These are phyloP conservation scores for Pichia sp. DNA, from an alignment of 1,139 yeast species.

Conservation along the genomic window DNA sequence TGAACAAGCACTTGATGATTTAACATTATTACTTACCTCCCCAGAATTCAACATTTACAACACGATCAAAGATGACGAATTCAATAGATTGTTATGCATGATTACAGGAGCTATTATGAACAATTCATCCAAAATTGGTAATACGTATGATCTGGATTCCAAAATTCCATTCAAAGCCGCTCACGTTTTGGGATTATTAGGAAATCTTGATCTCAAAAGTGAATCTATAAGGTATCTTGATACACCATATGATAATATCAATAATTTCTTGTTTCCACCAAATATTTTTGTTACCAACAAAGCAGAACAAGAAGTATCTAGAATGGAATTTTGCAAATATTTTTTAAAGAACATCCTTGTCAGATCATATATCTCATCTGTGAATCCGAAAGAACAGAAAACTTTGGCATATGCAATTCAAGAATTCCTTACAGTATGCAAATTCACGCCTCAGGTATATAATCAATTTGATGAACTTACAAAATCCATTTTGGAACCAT, in stretches of 20 bases:
- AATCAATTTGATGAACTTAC: slow-evolving; percentile 62
- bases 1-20: slow-evolving; percentile 71
- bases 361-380: slow-evolving; percentile 85
- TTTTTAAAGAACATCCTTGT: slow-evolving; percentile 70
- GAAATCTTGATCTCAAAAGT: slow-evolving; percentile 62
- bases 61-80: slow-evolving; percentile 10
- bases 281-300: slow-evolving; percentile 7
- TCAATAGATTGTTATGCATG: neutral
- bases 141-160: slow-evolving; percentile 27
- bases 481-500: slow-evolving; percentile 72
- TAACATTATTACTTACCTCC: slow-evolving; percentile 48
- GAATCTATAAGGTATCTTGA: neutral
- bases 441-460: slow-evolving; percentile 53
- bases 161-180: slow-evolving; percentile 61
- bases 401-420: slow-evolving; percentile 91
- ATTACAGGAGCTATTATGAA: slow-evolving; percentile 7
- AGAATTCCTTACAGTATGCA: slow-evolving; percentile 69
- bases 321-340: slow-evolving; percentile 58
- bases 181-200: slow-evolving; percentile 70
- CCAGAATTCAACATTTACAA: slow-evolving; percentile 35
- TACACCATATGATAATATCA: slow-evolving; percentile 16
- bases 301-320: slow-evolving; percentile 51
- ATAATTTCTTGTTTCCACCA: slow-evolving; percentile 17
- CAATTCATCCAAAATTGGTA: slow-evolving; percentile 5
- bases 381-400: slow-evolving; percentile 81